Evolutionary conservation across 148 eudicot species (phyloP), one percentile per base, ranked within the genome.

Genomic region (Rheum nobile): DNA sequence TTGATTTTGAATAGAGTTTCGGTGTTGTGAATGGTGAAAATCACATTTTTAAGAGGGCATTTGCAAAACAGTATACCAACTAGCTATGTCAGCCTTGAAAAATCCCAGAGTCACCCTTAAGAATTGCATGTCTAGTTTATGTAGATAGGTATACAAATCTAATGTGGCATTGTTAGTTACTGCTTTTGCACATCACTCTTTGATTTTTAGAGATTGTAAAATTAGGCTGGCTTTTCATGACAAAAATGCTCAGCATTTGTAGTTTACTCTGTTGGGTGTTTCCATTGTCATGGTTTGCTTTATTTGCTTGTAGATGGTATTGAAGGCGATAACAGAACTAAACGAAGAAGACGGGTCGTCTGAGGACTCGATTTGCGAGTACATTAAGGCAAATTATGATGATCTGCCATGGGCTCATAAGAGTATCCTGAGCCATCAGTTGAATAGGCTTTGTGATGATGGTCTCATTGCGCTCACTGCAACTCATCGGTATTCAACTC

Each of bases 341-440:
- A 79, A 80, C 52, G 80, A 82, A 77, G 75, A 83, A 81, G 81
- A 69, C 22, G 90, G 89, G 71, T 88, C 90, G 11, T 83, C 73
- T 3, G 86, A 88, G 84, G 79, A 80, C 42, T 80, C 85, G 3
- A 88, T 89, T 79, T 89, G 89, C 0, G 22, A 84, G 75, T 78
- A 72, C 74, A 84, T 91, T 4, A 67, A 37, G 76, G 73, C 72
- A 35, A 76, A 76, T 26, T 78, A 81, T 75, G 50, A 80, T 32
- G 85, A 83, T 74, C 83, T 89, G 79, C 97, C 97, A 4, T 83
- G 83, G 88, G 90, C 90, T 21, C 97, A 91, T 73, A 48, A 72
- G 29, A 67, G 78, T 3, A 75, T 77, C 34, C 76, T 88, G 76
- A 86, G 79, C 44, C 84, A 81, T 74, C 88, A 88, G 79, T 78